Conservation (phyloP, 768 basidiomycete species). For the Albatrellus ellisii region DNA sequence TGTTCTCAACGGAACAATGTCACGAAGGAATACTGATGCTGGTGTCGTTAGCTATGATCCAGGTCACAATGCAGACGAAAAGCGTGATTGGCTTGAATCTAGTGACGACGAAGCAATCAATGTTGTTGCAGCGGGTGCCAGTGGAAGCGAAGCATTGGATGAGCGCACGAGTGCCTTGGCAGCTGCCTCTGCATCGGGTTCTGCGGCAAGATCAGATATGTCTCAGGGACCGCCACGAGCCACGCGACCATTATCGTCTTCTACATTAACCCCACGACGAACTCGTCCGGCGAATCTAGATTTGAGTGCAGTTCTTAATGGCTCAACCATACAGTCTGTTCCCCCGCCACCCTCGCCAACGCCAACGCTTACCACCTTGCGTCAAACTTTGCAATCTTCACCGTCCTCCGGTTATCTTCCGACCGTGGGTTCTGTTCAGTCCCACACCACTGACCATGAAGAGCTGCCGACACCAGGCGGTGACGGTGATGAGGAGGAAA, state of each 20-base stretch:
- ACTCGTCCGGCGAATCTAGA: conserved; percentile 60
- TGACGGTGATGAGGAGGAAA: conserved; percentile 17
- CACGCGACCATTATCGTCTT: conserved; percentile 7
- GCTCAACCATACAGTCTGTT: conserved; percentile 14
- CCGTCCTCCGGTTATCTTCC: conserved; percentile 19
- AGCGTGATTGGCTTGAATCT: conserved; percentile 60
- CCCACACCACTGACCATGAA: conserved; percentile 1
- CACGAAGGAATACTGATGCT: conserved; percentile 22
- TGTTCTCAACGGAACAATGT: conserved; percentile 37
- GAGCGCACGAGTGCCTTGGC: conserved; percentile 63
- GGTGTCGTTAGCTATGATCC: conserved; percentile 18
- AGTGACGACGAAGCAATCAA: conserved; percentile 86
- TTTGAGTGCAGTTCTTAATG: conserved; percentile 23
- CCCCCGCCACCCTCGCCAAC: conserved; percentile 42
- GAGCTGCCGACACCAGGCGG: conserved; percentile 21
- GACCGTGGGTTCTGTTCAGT: conserved; percentile 5
- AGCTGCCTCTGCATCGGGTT: conserved; percentile 16
- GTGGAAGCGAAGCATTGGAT: conserved; percentile 70
- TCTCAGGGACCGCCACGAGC: conserved; percentile 2
- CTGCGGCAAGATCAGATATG: neutral
- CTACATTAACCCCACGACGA: conserved; percentile 21
- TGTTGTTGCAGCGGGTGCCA: conserved; percentile 66
- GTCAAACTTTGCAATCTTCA: conserved; percentile 45
- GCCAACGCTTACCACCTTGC: conserved; percentile 49
- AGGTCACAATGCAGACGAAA: conserved; percentile 21